phyloP scores from a whole-genome alignment of 805 yeast species.

The Blastobotrys parvus region DNA sequence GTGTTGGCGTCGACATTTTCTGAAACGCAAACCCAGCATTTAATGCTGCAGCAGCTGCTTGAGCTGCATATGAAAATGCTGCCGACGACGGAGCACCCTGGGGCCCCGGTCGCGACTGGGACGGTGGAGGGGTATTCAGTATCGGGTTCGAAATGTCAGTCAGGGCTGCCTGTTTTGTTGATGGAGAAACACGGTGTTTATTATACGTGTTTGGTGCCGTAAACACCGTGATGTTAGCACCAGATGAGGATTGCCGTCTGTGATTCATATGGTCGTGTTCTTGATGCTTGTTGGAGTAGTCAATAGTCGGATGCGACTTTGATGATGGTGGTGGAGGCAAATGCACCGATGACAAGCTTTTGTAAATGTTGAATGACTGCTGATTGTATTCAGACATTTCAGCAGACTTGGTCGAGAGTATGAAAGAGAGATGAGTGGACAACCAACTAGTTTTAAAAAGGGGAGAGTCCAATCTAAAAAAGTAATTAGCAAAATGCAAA shows the following conservation, averaged over 20 bases:
- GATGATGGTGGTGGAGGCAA: slow-evolving; percentile 34
- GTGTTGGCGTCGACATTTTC: neutral
- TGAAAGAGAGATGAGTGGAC: too few species aligned
- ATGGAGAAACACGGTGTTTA: neutral
- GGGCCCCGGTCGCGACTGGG: slow-evolving; percentile 8
- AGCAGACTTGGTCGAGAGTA: too few species aligned
- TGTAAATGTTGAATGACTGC: slow-evolving; percentile 24
- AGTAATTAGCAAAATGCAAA: too few species aligned
- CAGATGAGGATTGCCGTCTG: too few species aligned
- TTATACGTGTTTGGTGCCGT: neutral
- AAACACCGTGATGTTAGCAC: neutral
- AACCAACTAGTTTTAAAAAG: too few species aligned
- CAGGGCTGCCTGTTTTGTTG: neutral
- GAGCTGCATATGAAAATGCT: neutral
- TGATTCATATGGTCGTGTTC: too few species aligned
- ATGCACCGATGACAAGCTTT: slow-evolving; percentile 33
- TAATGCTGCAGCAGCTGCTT: neutral
- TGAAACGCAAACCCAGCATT: neutral
- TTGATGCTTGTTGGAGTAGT: neutral
- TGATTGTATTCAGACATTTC: neutral
- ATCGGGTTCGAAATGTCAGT: slow-evolving; percentile 11
- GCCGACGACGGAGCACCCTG: slow-evolving; percentile 6
- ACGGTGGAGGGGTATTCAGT: slow-evolving; percentile 18
- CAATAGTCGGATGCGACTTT: neutral
- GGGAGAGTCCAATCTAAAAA: too few species aligned